Base-by-base conservation (phyloP, 176 grass and related monocot species). In the Musa schizocarpa region DNA sequence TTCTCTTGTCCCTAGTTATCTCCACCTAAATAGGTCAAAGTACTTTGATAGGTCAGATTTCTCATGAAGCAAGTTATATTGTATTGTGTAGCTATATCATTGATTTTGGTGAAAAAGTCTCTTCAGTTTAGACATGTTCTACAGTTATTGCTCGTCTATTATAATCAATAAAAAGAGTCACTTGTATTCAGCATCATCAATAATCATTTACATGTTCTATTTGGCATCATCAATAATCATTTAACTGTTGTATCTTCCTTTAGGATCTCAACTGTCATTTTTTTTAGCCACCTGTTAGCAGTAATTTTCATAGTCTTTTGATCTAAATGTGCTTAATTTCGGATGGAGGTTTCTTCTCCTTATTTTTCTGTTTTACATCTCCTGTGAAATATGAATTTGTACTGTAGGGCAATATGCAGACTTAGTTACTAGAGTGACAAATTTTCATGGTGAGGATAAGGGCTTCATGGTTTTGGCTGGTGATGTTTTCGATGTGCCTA, bases 381-480 rank as follows among this genome's bases (percentile, higher is more conserved):
- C 34, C 34, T 43, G 34, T 43, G 11, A 68, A 10, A 52, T 34
- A 48, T 50, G 68, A 5, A 7, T 70, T 70, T 22, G 9, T 51
- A 71, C 76, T 81, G 17, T 72, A 99, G 84, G 90, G 53, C 77
- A 94, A 77, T 91, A 86, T 77, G 90, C 85, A 74, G 95, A 99
- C 58, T 65, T 99, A 62, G 82, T 94, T 23, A 78, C 90, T 56
- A 85, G 82, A 79, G 82, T 92, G 13, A 99, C 88, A 80, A 91
- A 99, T 79, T 94, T 99, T 79, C 72, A 90, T 71, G 82, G 81
- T 24, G 95, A 94, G 75, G 88, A 99, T 69, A 99, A 85, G 74
- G 95, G 95, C 26, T 87, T 87, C 43, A 91, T 99, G 88, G 84
- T 91, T 86, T 91, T 99, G 79, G 90, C 87, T 82, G 95, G 86